These are phyloP conservation scores for Colletotrichum sublineola DNA, from an alignment of 2,329 filamentous ascomycete species.

Conservation along the genomic window DNA sequence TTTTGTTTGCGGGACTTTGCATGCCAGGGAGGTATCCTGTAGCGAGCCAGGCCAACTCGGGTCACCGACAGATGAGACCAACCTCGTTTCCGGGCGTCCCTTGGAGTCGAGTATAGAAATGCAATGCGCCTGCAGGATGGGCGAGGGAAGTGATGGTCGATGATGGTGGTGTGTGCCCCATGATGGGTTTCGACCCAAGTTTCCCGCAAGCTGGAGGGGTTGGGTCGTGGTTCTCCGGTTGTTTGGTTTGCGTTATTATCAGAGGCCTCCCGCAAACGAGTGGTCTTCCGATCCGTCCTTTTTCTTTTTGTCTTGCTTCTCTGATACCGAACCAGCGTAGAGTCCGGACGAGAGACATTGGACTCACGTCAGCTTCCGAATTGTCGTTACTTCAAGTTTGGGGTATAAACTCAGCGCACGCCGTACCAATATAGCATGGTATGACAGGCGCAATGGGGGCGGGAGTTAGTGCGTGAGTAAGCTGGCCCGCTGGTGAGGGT, in stretches of 20 bases:
- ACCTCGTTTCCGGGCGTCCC: constrained; percentile 8
- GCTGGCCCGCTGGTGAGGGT: too few species aligned
- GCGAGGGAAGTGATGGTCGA: too few species aligned
- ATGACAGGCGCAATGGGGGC: neutral
- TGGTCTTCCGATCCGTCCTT: too few species aligned
- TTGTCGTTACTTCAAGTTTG: neutral
- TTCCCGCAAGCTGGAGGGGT: too few species aligned
- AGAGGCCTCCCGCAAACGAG: too few species aligned
- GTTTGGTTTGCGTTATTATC: too few species aligned
- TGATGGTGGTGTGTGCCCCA: too few species aligned
- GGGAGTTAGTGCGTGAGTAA: neutral
- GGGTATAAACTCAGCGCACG: neutral
- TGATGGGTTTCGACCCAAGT: too few species aligned
- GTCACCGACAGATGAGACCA: neutral
- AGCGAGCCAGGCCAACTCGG: constrained; percentile 13
- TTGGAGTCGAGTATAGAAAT: too few species aligned
- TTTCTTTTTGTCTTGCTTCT: neutral
- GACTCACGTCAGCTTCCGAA: neutral
- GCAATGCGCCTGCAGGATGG: too few species aligned
- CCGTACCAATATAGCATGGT: neutral
- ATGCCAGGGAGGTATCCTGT: neutral
- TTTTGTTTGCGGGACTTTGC: neutral
- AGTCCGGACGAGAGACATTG: neutral
- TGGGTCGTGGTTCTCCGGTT: too few species aligned
- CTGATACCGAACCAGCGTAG: neutral